Evolutionary conservation across 305 asterid genomes (phyloP), one percentile per base, ranked within the genome.

Genomic region (Fraxinus sp.): DNA sequence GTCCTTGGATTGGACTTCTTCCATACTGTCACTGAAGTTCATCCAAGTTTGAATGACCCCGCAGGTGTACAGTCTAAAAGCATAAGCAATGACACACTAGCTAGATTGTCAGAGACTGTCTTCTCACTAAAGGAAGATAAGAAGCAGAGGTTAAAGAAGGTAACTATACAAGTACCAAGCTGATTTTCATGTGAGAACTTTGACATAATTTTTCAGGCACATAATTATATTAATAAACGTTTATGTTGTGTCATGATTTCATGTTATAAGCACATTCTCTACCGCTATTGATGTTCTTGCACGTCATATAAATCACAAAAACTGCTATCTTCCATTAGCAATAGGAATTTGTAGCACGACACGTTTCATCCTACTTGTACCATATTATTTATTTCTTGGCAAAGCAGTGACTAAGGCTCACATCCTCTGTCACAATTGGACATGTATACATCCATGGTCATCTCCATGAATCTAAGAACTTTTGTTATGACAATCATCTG

Each of bases 1-100:
- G 98, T 95, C 46, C 97, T 95, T 86, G 95, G 97, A 71, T 79
- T 91, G 94, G 97, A 94, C 88, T 94, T 95, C 88, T 83, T 88
- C 68, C 89, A 88, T 75, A 93, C 94, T 18, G 94, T 94, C 82
- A 88, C 93, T 3, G 94, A 94, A 85, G 99, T 94, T 83, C 99
- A 95, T 79, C 96, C 98, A 46, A 95, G 97, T 91, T 86, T 95
- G 82, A 90, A 90, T 78, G 97, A 94, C 81, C 87, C 97, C 73
- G 85, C 89, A 72, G 93, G 93, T 80, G 93, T 92, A 78, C 96
- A 93, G 64, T 93, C 96, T 72, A 93, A 92, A 88, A 93, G 99
- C 94, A 94, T 95, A 80, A 94, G 98, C 89, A 87, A 94, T 78
- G 96, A 91, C 39, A 94, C 99, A 18, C 83, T 95, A 28, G 88